phyloP scores from a whole-genome alignment of 139 green algal genomes.

The Ettlia oleoabundans region DNA sequence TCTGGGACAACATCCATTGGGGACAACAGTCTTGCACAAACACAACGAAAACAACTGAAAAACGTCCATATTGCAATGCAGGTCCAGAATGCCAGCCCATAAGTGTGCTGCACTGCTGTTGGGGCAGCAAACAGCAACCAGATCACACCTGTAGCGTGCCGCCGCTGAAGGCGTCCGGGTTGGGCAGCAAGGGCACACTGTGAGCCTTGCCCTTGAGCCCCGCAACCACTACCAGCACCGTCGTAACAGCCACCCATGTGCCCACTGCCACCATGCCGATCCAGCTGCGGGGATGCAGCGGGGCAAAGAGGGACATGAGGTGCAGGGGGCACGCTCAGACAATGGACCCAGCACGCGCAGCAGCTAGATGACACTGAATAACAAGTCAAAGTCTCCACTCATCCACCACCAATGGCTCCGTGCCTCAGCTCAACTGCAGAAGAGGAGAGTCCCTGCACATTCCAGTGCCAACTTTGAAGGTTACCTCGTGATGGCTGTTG shows the following conservation, averaged over 20 bases:
- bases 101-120: too few relatives aligned
- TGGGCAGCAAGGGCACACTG: slow-evolving; percentile 1
- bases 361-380: too few relatives aligned
- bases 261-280: slow-evolving; percentile 19
- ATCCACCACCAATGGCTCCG: background rate
- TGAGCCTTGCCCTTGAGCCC: background rate
- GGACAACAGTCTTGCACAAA: background rate
- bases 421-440: background rate
- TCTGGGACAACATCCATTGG: background rate
- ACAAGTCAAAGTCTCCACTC: too few relatives aligned
- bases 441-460: background rate
- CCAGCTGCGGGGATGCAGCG: slow-evolving; percentile 2
- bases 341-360: too few relatives aligned
- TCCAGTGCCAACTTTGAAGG: too few relatives aligned
- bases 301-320: background rate
- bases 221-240: slow-evolving; percentile 1
- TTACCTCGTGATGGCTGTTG: slow-evolving; percentile 14
- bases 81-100: too few relatives aligned
- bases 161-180: slow-evolving; percentile 14
- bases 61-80: too few relatives aligned
- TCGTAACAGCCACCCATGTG: slow-evolving; percentile 26
- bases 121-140: too few relatives aligned
- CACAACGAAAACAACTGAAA: background rate
- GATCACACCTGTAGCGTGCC: background rate
- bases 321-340: too few relatives aligned